phyloP scores from a whole-genome alignment of 139 green algal species.

The Pleodorina starrii region DNA sequence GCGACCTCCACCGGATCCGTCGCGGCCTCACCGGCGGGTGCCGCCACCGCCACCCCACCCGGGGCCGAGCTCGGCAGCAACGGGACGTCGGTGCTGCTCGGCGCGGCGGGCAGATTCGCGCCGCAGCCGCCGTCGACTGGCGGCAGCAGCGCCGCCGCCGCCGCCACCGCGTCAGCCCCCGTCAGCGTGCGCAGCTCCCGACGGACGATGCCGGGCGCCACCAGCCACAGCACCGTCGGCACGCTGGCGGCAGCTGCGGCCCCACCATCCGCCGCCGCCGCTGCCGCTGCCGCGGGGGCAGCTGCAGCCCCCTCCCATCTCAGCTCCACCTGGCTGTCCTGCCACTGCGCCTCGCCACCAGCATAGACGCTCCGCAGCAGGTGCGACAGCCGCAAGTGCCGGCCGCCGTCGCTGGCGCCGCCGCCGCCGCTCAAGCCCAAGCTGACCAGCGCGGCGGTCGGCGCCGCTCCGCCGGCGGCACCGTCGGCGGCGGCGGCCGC shows the following conservation, averaged over 20 bases:
- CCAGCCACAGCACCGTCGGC: not conserved
- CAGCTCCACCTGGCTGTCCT: not conserved
- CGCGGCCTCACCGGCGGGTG: too few species aligned
- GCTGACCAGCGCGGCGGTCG: too few species aligned
- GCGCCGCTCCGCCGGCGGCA: too few species aligned
- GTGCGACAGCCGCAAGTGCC: not conserved
- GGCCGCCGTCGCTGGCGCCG: not conserved
- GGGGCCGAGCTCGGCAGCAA: too few species aligned
- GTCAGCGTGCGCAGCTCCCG: not conserved
- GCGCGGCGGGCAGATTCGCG: not conserved
- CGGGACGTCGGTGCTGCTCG: not conserved
- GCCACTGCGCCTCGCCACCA: not conserved
- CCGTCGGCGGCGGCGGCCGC: not conserved
- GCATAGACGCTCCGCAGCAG: not conserved
- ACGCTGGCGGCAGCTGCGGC: not conserved
- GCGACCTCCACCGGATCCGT: not conserved
- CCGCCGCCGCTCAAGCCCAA: not conserved
- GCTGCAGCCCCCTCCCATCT: not conserved
- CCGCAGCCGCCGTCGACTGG: not conserved
- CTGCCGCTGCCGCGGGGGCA: not conserved
- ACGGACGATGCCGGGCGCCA: slow-evolving; percentile 4
- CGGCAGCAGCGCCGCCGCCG: not conserved
- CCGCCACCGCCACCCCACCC: too few species aligned
- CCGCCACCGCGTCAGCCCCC: not conserved
- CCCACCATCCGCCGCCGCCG: too few species aligned